Evolutionary conservation across 805 yeast species (phyloP), one percentile per base, ranked within the genome.

Genomic region (Yamadazyma kitorensis): DNA sequence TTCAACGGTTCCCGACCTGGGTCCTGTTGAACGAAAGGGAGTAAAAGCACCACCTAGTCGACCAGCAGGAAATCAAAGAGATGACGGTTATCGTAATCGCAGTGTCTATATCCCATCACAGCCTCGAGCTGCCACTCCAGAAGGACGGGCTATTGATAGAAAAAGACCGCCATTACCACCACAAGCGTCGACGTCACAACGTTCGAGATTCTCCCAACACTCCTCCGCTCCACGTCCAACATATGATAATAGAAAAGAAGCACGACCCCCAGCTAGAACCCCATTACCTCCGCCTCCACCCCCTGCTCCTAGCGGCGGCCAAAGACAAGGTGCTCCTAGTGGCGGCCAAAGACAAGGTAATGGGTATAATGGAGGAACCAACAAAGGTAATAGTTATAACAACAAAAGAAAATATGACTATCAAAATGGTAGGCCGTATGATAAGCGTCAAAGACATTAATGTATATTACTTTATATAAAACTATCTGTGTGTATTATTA

Each of bases 261-360:
- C n/a, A n/a, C n/a, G n/a, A n/a, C n/a, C n/a, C n/a, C 29, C 34
- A 24, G 14, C 23, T 21, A 19, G 34, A 4, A 20, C 13, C 13
- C 45, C 39, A 13, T 49, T 48, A 6, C 55, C 57, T n/a, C 59
- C 57, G 0, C 52, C 57, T 3, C 56, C 57, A 8, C 55, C 54
- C 0, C 56, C 56, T 4, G 49, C 52, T 15, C 30, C 31, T 16
- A 37, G 44, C 29, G 37, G n/a, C n/a, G n/a, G n/a, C n/a, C n/a
- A n/a, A n/a, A n/a, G n/a, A n/a, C n/a, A n/a, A n/a, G n/a, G n/a
- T n/a, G n/a, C n/a, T n/a, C n/a, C n/a, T n/a, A n/a, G n/a, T n/a
- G n/a, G n/a, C n/a, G n/a, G n/a, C n/a, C 36, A n/a, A 40, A 41
- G 31, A 38, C 35, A 6, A 33, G 37, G 12, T n/a, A 37, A 38